These are phyloP conservation scores for Lithospermum erythrorhizon DNA, from an alignment of 257 asterid genomes.

Conservation along the genomic window DNA sequence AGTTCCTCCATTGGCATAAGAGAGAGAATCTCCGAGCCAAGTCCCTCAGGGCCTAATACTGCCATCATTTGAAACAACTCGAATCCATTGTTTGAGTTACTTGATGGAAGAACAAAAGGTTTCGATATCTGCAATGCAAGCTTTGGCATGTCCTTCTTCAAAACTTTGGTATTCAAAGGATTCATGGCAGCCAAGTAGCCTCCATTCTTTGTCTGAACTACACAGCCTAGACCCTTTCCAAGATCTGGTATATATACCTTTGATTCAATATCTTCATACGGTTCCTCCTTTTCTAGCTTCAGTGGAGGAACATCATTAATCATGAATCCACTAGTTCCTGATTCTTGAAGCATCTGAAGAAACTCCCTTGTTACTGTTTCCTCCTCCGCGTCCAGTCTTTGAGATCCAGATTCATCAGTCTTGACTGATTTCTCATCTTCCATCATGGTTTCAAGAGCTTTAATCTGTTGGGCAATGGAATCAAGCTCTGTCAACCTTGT, in stretches of 20 bases:
- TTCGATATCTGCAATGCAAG: conserved; percentile 84
- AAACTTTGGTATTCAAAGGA: conserved; percentile 38
- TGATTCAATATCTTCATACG: conserved; percentile 14
- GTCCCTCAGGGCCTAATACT: conserved; percentile 46
- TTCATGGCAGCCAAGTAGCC: conserved; percentile 77
- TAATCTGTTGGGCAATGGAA: conserved; percentile 74
- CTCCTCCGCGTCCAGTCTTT: conserved; percentile 63
- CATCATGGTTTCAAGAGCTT: conserved; percentile 81
- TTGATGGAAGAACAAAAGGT: conserved; percentile 43
- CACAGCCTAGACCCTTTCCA: conserved; percentile 78
- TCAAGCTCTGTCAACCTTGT: conserved; percentile 65
- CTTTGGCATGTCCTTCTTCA: conserved; percentile 51
- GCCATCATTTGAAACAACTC: conserved; percentile 72
- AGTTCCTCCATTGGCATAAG: conserved; percentile 82
- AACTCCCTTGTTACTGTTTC: conserved; percentile 78
- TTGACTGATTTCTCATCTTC: conserved; percentile 29
- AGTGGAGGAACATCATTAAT: conserved; percentile 8
- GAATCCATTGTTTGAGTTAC: conserved; percentile 31
- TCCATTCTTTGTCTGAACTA: conserved; percentile 78
- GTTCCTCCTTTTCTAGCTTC: conserved; percentile 22
- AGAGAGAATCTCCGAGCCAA: conserved; percentile 43
- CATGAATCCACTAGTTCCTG: conserved; percentile 19
- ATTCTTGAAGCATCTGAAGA: conserved; percentile 68
- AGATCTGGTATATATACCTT: conserved; percentile 54
- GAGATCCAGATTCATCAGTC: conserved; percentile 38